Conservation (phyloP, 768 basidiomycete genomes). For the Boletus rubropictus region DNA sequence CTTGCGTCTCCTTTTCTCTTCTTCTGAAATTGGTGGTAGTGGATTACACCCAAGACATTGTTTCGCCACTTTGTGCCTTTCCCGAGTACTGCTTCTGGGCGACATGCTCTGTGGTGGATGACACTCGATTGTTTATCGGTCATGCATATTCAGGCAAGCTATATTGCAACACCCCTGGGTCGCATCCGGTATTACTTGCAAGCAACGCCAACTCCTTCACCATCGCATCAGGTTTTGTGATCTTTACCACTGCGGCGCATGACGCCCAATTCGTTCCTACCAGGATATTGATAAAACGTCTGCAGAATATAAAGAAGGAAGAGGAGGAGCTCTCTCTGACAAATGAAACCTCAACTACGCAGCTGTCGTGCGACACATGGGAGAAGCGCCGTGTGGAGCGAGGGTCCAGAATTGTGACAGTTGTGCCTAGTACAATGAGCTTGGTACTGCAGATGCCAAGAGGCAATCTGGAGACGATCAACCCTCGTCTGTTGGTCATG, state of each 20-base stretch:
- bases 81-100: slow-evolving; percentile 56
- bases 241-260: slow-evolving; percentile 81
- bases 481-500: slow-evolving; percentile 87
- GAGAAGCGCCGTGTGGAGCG: slow-evolving; percentile 81
- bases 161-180: slow-evolving; percentile 38
- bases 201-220: slow-evolving; percentile 68
- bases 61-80: slow-evolving; percentile 35
- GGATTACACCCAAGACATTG: slow-evolving; percentile 14
- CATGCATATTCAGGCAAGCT: slow-evolving; percentile 63
- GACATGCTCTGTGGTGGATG: slow-evolving; percentile 23
- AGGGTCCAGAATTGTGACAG: slow-evolving; percentile 83
- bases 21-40: slow-evolving; percentile 14
- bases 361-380: slow-evolving; percentile 36
- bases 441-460: slow-evolving; percentile 96
- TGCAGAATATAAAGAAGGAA: slow-evolving; percentile 11
- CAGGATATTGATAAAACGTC: slow-evolving; percentile 8
- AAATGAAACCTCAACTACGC: slow-evolving; percentile 20
- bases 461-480: slow-evolving; percentile 94
- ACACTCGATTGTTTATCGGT: slow-evolving; percentile 48
- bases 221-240: slow-evolving; percentile 66
- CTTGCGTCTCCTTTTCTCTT: background rate
- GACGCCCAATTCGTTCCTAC: slow-evolving; percentile 67
- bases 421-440: slow-evolving; percentile 82
- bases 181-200: slow-evolving; percentile 35
- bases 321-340: slow-evolving; percentile 16